Conservation (phyloP, 2,329 filamentous ascomycete species). For the Graphium sp. region DNA sequence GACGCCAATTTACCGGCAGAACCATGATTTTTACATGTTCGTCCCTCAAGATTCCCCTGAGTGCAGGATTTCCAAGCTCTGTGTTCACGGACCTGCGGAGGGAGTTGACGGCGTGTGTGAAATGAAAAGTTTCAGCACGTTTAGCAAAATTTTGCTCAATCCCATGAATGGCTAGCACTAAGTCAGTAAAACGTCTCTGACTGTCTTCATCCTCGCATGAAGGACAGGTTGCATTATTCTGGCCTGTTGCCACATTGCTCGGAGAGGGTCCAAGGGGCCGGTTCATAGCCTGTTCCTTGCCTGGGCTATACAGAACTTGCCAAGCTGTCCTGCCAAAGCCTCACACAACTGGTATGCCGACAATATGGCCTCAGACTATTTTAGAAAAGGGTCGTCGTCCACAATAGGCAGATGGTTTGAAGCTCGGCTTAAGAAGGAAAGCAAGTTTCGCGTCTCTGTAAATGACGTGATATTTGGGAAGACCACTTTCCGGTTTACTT, state of each 20-base stretch:
- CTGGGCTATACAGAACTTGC: background rate
- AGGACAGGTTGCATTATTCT: conserved; percentile 18
- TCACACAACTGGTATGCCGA: conserved; percentile 76
- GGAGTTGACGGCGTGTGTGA: conserved; percentile 87
- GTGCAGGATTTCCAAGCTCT: conserved; percentile 56
- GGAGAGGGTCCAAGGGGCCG: background rate
- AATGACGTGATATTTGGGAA: conserved; percentile 65
- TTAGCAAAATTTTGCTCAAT: conserved; percentile 96
- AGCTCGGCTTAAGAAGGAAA: conserved; percentile 70
- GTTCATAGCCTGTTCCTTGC: background rate
- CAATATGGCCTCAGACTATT: conserved; percentile 65
- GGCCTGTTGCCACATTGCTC: background rate
- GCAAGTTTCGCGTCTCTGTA: conserved; percentile 66
- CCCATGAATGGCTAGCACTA: conserved; percentile 83
- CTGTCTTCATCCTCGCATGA: conserved; percentile 48
- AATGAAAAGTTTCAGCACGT: conserved; percentile 88
- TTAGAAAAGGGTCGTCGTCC: conserved; percentile 66
- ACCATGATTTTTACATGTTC: conserved; percentile 83
- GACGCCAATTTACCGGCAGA: conserved; percentile 85
- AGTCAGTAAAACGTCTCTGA: conserved; percentile 59
- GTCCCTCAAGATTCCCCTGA: conserved; percentile 55
- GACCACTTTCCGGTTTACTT: no score
- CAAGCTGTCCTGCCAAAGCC: conserved; percentile 58
- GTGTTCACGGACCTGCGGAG: conserved; percentile 77
- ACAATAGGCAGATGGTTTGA: conserved; percentile 74